phyloP scores from a whole-genome alignment of 129 eudicot species.

The Lactuca sativa region DNA sequence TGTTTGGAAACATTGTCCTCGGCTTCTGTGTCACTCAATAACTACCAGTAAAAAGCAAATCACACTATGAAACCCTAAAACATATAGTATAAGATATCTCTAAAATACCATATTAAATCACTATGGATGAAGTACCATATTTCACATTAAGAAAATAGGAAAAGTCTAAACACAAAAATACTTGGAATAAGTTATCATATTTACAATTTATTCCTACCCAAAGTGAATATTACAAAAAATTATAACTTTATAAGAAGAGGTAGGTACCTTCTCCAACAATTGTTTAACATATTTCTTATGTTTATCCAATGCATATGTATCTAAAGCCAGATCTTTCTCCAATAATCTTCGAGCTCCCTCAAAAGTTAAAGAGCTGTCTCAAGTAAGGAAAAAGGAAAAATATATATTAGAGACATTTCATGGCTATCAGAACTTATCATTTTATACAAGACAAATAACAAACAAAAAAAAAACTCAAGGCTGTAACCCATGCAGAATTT shows the following conservation, averaged over 20 bases:
- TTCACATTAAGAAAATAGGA: background rate
- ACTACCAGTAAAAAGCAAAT: slow-evolving; percentile 36
- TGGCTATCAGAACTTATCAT: background rate
- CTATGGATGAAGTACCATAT: background rate
- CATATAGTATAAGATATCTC: too few species aligned
- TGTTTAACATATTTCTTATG: slow-evolving; percentile 69
- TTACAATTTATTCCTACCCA: background rate
- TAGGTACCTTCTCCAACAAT: slow-evolving; percentile 60
- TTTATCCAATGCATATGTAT: slow-evolving; percentile 64
- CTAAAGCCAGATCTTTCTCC: slow-evolving; percentile 82
- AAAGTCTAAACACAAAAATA: background rate
- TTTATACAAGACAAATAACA: background rate
- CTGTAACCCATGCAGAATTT: background rate
- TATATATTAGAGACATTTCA: slow-evolving; percentile 18
- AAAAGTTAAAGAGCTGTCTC: slow-evolving; percentile 71
- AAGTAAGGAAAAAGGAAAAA: background rate
- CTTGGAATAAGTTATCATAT: background rate
- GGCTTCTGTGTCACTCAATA: slow-evolving; percentile 38
- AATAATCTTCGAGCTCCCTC: slow-evolving; percentile 73
- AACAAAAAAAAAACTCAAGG: slow-evolving; percentile 4
- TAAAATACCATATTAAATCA: too few species aligned
- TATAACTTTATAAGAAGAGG: slow-evolving; percentile 10
- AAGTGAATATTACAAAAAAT: background rate
- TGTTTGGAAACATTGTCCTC: slow-evolving; percentile 39
- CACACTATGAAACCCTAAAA: background rate